These are phyloP conservation scores for Debaryomyces sp. DNA, from an alignment of 1,139 yeast species.

Conservation along the genomic window DNA sequence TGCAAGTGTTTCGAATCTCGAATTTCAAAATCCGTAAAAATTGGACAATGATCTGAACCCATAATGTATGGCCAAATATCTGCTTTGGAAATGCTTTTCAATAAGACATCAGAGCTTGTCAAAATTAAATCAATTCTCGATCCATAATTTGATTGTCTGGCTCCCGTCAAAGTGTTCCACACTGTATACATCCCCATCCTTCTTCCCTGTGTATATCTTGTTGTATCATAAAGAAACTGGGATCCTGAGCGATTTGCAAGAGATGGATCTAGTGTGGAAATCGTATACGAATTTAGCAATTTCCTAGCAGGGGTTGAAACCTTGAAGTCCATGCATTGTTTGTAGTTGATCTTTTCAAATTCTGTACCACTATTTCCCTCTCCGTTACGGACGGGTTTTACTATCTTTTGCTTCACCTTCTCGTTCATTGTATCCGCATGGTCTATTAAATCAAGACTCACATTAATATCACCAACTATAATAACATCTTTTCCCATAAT, in stretches of 20 bases:
- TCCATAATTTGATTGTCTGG: constrained; percentile 85
- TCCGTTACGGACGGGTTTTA: constrained; percentile 25
- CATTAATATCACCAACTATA: constrained; percentile 86
- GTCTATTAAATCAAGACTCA: constrained; percentile 78
- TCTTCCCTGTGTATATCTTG: constrained; percentile 59
- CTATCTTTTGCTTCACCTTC: constrained; percentile 28
- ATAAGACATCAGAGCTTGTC: constrained; percentile 39
- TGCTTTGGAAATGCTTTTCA: constrained; percentile 42
- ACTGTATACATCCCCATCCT: constrained; percentile 78
- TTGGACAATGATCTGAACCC: constrained; percentile 97
- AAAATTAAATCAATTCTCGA: constrained; percentile 83
- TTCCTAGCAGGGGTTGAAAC: constrained; percentile 44
- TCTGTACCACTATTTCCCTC: constrained; percentile 12
- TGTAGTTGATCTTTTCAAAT: constrained; percentile 46
- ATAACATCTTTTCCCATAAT: constrained; percentile 65
- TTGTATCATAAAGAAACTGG: constrained; percentile 61
- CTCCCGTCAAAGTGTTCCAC: constrained; percentile 82
- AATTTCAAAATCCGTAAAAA: constrained; percentile 64
- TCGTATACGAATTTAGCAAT: constrained; percentile 43
- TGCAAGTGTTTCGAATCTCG: constrained; percentile 8
- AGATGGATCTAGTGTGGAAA: constrained; percentile 17
- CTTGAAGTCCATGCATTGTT: constrained; percentile 44
- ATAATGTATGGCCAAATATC: constrained; percentile 68
- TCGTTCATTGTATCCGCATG: constrained; percentile 70
- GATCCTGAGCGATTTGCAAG: constrained; percentile 2